These are phyloP conservation scores for Thraustotheca clavata DNA, from an alignment of 352 stramenopile genomes.

Conservation along the genomic window DNA sequence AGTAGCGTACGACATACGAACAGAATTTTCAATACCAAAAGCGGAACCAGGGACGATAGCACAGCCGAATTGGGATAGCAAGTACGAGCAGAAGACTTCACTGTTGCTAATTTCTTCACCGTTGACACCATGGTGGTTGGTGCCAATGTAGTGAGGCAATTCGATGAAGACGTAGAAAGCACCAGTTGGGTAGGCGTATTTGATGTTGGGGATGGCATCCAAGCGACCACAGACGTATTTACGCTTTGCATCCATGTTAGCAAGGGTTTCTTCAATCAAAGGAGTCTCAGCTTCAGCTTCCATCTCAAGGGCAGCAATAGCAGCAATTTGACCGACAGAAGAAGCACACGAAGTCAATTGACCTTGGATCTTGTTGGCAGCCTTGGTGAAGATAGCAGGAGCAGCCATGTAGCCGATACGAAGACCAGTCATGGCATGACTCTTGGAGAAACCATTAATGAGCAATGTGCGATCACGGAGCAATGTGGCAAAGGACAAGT, in stretches of 20 bases:
- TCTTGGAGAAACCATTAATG: slow-evolving; percentile 96
- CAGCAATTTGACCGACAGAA: slow-evolving; percentile 88
- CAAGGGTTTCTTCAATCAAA: slow-evolving; percentile 46
- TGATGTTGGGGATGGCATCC: slow-evolving; percentile 73
- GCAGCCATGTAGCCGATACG: slow-evolving; percentile 89
- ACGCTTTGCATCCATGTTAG: slow-evolving; percentile 75
- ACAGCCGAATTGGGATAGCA: slow-evolving; percentile 86
- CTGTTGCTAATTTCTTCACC: slow-evolving; percentile 33
- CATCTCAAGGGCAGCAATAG: slow-evolving; percentile 81
- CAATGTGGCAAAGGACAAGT: slow-evolving; percentile 63
- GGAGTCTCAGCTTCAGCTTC: slow-evolving; percentile 37
- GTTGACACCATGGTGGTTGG: slow-evolving; percentile 25
- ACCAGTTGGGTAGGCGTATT: slow-evolving; percentile 80
- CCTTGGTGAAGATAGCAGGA: slow-evolving; percentile 71
- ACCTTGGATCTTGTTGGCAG: slow-evolving; percentile 89
- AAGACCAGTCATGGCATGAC: slow-evolving; percentile 94
- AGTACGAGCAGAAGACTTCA: slow-evolving; percentile 82
- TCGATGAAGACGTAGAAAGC: slow-evolving; percentile 96
- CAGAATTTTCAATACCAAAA: slow-evolving; percentile 87
- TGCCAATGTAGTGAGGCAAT: slow-evolving; percentile 73
- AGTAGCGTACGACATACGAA: slow-evolving; percentile 94
- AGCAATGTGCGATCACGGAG: slow-evolving; percentile 91
- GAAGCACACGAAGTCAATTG: slow-evolving; percentile 94
- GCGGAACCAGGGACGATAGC: slow-evolving; percentile 93
- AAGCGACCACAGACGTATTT: slow-evolving; percentile 86